Evolutionary conservation across 2,329 filamentous ascomycete species (phyloP).

Genomic region (Penicillium concentricum): DNA sequence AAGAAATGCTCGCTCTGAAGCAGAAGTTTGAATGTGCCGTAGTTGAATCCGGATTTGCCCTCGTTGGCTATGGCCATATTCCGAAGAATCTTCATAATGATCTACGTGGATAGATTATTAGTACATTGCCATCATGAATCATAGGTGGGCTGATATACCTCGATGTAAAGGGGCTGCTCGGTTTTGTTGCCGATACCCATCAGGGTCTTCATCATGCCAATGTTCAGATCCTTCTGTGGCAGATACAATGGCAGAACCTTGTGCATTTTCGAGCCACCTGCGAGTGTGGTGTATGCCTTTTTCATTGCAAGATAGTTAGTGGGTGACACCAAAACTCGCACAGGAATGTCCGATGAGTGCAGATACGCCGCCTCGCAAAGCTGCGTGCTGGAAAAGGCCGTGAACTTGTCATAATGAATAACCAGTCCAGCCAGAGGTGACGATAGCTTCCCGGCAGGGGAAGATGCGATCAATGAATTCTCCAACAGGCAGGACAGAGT

Average conservation of each 20-base stretch:
- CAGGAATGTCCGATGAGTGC: slow-evolving; percentile 47
- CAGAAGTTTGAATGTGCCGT: slow-evolving; percentile 43
- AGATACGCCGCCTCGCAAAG: slow-evolving; percentile 59
- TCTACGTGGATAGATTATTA: slow-evolving; percentile 24
- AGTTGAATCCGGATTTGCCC: slow-evolving; percentile 43
- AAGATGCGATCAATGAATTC: slow-evolving; percentile 31
- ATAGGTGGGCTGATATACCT: slow-evolving; percentile 23
- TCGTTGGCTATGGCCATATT: slow-evolving; percentile 48
- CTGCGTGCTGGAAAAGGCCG: slow-evolving; percentile 33
- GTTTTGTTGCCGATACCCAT: slow-evolving; percentile 52
- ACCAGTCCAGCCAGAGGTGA: slow-evolving; percentile 54
- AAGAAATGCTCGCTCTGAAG: slow-evolving; percentile 45
- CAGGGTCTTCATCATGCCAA: slow-evolving; percentile 54
- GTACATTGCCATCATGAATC: not conserved
- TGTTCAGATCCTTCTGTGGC: slow-evolving; percentile 50
- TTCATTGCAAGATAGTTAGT: slow-evolving; percentile 47
- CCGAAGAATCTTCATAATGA: slow-evolving; percentile 51
- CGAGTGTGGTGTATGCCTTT: slow-evolving; percentile 42
- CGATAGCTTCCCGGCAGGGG: slow-evolving; percentile 44
- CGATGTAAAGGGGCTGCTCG: slow-evolving; percentile 53
- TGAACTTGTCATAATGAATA: slow-evolving; percentile 57
- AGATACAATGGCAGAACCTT: slow-evolving; percentile 49
- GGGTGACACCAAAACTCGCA: slow-evolving; percentile 54
- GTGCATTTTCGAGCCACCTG: slow-evolving; percentile 26
- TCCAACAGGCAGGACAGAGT: slow-evolving; percentile 60